phyloP scores from a whole-genome alignment of 441 rosid genomes.

The Arabidopsis lyrata region DNA sequence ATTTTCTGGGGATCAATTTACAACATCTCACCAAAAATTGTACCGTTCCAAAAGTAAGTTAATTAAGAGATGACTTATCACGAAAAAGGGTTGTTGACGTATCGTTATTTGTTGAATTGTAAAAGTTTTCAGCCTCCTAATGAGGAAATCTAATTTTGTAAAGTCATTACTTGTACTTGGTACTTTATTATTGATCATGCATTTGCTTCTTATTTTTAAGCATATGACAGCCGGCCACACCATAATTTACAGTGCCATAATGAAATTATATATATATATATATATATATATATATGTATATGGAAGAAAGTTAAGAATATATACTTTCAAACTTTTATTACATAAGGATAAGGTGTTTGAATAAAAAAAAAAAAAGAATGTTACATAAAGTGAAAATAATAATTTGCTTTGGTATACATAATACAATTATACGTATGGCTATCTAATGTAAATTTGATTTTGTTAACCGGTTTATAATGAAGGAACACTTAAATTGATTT shows the following conservation, averaged over 20 bases:
- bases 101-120: slow-evolving; percentile 39
- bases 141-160: slow-evolving; percentile 36
- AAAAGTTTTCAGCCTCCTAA: slow-evolving; percentile 47
- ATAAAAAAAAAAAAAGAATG: not conserved
- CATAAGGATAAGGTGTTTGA: not conserved
- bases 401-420: not conserved
- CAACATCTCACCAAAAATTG: slow-evolving; percentile 22
- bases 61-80: slow-evolving; percentile 40
- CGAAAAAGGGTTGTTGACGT: slow-evolving; percentile 36
- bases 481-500: not conserved
- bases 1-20: not conserved
- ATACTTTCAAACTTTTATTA: not conserved
- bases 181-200: slow-evolving; percentile 33
- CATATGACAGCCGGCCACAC: slow-evolving; percentile 39
- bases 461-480: not conserved
- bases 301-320: not conserved
- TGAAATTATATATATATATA: not conserved
- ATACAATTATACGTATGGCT: not conserved
- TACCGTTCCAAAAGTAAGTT: slow-evolving; percentile 23
- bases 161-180: slow-evolving; percentile 40
- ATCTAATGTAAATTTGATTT: slow-evolving; percentile 2
- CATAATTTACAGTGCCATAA: slow-evolving; percentile 19
- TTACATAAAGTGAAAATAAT: slow-evolving; percentile 1
- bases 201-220: slow-evolving; percentile 43
- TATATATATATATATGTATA: no score